Evolutionary conservation across 192 early-diverging fungal genomes (phyloP).

Genomic region (Coemansia sp.): DNA sequence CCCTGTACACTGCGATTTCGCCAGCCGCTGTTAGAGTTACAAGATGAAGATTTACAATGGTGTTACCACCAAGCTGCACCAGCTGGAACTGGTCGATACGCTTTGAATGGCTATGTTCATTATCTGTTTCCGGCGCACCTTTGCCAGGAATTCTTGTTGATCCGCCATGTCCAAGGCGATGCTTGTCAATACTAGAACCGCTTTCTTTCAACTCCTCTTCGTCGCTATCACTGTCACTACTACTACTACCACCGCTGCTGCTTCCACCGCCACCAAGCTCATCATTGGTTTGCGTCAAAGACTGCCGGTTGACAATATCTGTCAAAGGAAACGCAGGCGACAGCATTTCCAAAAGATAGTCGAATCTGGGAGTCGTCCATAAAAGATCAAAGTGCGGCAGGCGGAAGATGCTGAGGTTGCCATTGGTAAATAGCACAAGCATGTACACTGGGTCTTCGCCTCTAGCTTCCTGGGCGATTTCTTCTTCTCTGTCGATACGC

Average conservation of each 20-base stretch:
- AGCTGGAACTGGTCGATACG: constrained; percentile 36
- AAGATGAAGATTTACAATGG: constrained; percentile 23
- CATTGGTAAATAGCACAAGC: constrained; percentile 13
- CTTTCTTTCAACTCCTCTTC: background rate
- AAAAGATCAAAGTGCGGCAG: constrained; percentile 37
- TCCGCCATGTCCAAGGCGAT: background rate
- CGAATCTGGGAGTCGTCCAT: constrained; percentile 37
- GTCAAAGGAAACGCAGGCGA: background rate
- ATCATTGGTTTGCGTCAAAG: background rate
- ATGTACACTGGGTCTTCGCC: constrained; percentile 27
- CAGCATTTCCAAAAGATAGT: constrained; percentile 30
- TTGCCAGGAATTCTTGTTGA: background rate
- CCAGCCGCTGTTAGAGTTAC: constrained; percentile 29
- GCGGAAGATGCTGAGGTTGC: constrained; percentile 31
- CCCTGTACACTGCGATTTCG: constrained; percentile 46
- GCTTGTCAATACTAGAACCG: background rate
- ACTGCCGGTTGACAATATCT: no score
- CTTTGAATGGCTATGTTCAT: constrained; percentile 4
- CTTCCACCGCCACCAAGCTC: background rate
- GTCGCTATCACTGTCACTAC: constrained; percentile 12
- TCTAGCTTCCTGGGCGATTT: constrained; percentile 19
- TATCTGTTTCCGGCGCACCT: no score
- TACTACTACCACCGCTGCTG: constrained; percentile 10
- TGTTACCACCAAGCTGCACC: constrained; percentile 40
- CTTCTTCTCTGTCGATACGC: constrained; percentile 14